phyloP scores from a whole-genome alignment of 2,329 filamentous ascomycete species.

The Phialemonium atrogriseum region DNA sequence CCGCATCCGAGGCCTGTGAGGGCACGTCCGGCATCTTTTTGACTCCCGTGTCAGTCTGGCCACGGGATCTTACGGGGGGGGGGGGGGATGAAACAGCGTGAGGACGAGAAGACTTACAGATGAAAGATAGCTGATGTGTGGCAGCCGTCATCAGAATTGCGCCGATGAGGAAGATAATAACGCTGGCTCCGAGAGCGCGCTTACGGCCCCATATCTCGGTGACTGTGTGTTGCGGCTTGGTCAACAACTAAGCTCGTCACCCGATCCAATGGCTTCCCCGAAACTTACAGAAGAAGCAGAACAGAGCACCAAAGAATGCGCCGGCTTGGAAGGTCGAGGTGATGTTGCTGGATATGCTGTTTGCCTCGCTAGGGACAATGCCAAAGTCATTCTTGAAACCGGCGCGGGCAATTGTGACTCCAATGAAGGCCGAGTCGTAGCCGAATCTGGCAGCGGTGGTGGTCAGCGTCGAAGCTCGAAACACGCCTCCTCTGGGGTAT shows the following conservation, averaged over 20 bases:
- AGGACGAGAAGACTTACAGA: conserved; percentile 34
- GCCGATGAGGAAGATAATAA: conserved; percentile 34
- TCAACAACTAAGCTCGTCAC: no score
- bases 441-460: no score
- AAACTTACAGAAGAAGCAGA: conserved; percentile 32
- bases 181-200: conserved; percentile 38
- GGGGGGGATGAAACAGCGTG: no score
- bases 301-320: conserved; percentile 43
- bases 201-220: conserved; percentile 42
- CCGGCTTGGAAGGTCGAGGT: conserved; percentile 40
- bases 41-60: no score
- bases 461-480: no score
- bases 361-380: conserved; percentile 24
- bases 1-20: conserved; percentile 50
- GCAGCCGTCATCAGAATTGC: conserved; percentile 34
- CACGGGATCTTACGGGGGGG: no score
- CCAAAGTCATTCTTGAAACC: conserved; percentile 38
- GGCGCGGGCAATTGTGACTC: conserved; percentile 41
- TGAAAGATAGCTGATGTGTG: conserved; percentile 30
- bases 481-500: no score
- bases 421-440: conserved; percentile 46
- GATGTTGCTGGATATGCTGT: conserved; percentile 35
- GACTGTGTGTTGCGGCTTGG: no score
- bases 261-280: no score
- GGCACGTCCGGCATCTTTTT: conserved; percentile 49